Base-by-base conservation (phyloP, 1,284 basidiomycete species). In the Cryptococcus neoformans region DNA sequence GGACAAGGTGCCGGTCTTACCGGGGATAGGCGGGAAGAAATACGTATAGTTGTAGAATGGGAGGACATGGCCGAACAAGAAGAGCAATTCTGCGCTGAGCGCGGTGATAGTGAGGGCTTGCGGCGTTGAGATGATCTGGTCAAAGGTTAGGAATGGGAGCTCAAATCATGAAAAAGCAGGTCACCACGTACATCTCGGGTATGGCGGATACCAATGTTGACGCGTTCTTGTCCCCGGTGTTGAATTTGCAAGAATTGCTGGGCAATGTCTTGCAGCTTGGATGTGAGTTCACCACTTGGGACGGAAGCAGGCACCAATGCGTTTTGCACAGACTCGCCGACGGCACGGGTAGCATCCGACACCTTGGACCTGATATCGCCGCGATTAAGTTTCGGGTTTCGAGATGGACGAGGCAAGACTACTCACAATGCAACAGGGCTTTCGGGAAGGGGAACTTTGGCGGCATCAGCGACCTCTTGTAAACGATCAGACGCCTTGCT, bases 371-470 rank as follows among this genome's bases (percentile, higher is more conserved):
- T 44, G 14, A 41, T 3, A 9, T n/a, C n/a, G 42, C 42, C 42
- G 21, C 42, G n/a, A 44, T n/a, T 12, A 44, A n/a, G 14, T 44
- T n/a, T 4, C 42, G 42, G n/a, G 42, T 21, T 21, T 8, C 37
- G 10, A 21, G 28, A 28, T 3, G 3, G 28, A 28, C 28, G 3
- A 3, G 28, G 28, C 28, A 28, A 35, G n/a, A 16, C 14, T 8
- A 63, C 71, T 49, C 38, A 74, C 72, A 66, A 44, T 12, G 47
- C 41, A 40, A 67, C 42, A 3, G 73, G 73, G 28, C 59, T 66
- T 8, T 75, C 73, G 0, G 74, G 73, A 10, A 75, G 61, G 12
- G 73, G 70, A 21, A 74, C 60, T 54, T 59, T 65, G 7, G 74
- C 68, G 8, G 73, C 70, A 39, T 75, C 72, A 37, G 67, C 51